Evolutionary conservation across 2,329 filamentous ascomycete genomes (phyloP).

Genomic region (Colletotrichum sidae): DNA sequence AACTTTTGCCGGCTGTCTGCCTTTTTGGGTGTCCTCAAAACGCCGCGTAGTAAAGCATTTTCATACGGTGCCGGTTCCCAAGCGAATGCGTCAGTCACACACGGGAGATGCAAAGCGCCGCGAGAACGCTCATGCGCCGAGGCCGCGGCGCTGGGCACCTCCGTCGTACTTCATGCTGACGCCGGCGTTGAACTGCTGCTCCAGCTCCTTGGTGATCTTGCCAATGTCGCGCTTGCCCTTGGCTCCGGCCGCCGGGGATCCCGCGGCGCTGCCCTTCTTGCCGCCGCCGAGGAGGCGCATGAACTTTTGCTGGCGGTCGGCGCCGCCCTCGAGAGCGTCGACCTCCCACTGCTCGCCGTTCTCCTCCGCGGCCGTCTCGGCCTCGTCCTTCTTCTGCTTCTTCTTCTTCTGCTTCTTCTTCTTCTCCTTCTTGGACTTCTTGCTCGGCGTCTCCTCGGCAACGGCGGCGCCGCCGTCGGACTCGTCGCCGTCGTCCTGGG

Average conservation of each 20-base stretch:
- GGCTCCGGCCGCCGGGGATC: conserved; percentile 31
- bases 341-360: conserved; percentile 65
- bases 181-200: conserved; percentile 67
- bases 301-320: conserved; percentile 66
- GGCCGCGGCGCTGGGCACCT: conserved; percentile 61
- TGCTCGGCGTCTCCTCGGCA: conserved; percentile 41
- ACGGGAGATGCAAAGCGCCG: no score
- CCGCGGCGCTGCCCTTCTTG: conserved; percentile 51
- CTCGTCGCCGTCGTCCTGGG: conserved; percentile 36
- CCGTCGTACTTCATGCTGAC: conserved; percentile 67
- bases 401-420: conserved; percentile 43
- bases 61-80: no score
- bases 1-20: conserved; percentile 5
- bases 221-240: conserved; percentile 45
- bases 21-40: conserved; percentile 11
- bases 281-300: conserved; percentile 66
- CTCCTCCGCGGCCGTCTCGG: conserved; percentile 33
- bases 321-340: conserved; percentile 61
- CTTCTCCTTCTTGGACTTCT: conserved; percentile 43
- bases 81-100: no score
- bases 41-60: conserved; percentile 1
- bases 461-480: conserved; percentile 35
- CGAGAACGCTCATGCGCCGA: conserved; percentile 56
- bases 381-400: conserved; percentile 41
- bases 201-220: conserved; percentile 63